Evolutionary conservation across 768 basidiomycete genomes (phyloP), one percentile per base, ranked within the genome.

Genomic region (Grammothele lineata): DNA sequence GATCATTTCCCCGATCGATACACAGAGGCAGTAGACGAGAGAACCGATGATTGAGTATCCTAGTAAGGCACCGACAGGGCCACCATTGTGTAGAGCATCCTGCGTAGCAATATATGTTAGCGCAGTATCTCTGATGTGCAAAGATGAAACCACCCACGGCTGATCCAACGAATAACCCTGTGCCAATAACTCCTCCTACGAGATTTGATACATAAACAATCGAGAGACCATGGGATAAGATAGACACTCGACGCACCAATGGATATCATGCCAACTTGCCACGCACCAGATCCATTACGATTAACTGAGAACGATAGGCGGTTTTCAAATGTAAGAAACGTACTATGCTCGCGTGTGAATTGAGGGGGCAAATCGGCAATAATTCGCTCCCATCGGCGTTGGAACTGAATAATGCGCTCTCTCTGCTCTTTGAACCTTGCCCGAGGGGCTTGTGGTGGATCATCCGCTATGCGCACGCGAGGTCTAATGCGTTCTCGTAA

Each of bases 51-150:
- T 61, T 51, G 67, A 40, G 57, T 76, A 77, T 2, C 73, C 80
- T 9, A 80, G 59, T 40, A 80, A 59, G 0, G 71, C 56, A 10
- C 81, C 78, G 0, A 78, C 63, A 5, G 81, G 80, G 0, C 81
- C 81, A 5, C 73, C 78, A 24, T 69, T 68, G 1, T 70, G 66
- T 19, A 81, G 67, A 3, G 69, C 63, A 6, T 51, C 49, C 60
- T 61, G 35, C 18, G n/a, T n/a, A 36, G 35, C n/a, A 8, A 14
- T 19, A 36, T 7, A 36, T 14, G 9, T 9, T 6, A 36, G n/a
- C n/a, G 35, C 18, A 14, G 27, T 7, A 30, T 17, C 2, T 7
- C 9, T 21, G 9, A 36, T 43, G 40, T 4, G 17, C n/a, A 23
- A 25, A 5, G 8, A 36, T 5, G 12, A 17, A 3, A 14, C 4